Conservation (phyloP, 768 basidiomycete genomes). For the Leccinellum rugosiceps region DNA sequence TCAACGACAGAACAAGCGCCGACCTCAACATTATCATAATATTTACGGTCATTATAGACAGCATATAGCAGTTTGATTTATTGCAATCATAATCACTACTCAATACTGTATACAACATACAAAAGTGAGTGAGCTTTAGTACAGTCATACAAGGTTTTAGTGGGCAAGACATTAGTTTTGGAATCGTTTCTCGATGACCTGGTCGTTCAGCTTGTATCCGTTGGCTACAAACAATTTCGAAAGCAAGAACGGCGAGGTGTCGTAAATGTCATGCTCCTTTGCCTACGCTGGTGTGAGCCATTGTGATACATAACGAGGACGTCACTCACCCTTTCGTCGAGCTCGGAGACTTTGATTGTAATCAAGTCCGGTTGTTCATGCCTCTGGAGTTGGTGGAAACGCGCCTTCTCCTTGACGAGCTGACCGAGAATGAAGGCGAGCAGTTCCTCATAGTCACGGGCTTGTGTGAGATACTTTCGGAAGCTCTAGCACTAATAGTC, state of each 20-base stretch:
- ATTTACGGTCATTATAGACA: slow-evolving; percentile 21
- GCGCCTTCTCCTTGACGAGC: slow-evolving; percentile 88
- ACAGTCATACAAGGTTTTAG: slow-evolving; percentile 4
- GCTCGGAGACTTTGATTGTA: slow-evolving; percentile 70
- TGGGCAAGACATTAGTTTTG: slow-evolving; percentile 29
- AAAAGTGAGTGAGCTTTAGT: slow-evolving; percentile 7
- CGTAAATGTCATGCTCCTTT: slow-evolving; percentile 96
- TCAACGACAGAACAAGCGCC: slow-evolving; percentile 8
- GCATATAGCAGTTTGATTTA: slow-evolving; percentile 23
- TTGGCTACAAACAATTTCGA: slow-evolving; percentile 85
- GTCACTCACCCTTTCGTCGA: slow-evolving; percentile 77
- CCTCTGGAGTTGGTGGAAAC: slow-evolving; percentile 74
- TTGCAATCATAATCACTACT: slow-evolving; percentile 31
- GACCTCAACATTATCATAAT: slow-evolving; percentile 17
- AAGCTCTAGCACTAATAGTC: slow-evolving; percentile 60
- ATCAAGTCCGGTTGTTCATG: slow-evolving; percentile 78
- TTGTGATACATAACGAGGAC: background rate
- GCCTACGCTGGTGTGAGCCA: slow-evolving; percentile 49
- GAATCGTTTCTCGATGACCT: slow-evolving; percentile 75
- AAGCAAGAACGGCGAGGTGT: slow-evolving; percentile 78
- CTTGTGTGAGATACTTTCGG: slow-evolving; percentile 95
- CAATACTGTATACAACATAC: slow-evolving; percentile 20
- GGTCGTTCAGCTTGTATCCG: slow-evolving; percentile 73
- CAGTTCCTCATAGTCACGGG: slow-evolving; percentile 93
- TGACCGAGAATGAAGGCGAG: slow-evolving; percentile 93